These are phyloP conservation scores for Larix kaempferi DNA, from an alignment of 75 land plant species.

Conservation along the genomic window DNA sequence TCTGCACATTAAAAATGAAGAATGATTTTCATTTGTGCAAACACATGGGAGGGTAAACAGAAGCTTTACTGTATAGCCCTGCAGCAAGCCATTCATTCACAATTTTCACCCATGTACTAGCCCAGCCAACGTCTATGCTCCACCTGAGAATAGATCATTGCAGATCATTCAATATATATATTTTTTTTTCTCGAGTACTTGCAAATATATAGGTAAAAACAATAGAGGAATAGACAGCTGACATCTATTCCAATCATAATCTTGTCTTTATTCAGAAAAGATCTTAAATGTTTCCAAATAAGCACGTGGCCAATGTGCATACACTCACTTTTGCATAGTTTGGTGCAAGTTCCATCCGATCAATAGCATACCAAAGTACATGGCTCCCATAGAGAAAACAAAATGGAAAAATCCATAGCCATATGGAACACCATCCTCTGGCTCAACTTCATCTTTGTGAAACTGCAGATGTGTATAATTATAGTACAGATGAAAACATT, in stretches of 20 bases:
- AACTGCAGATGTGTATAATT: conserved; percentile 46
- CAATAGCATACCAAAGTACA: conserved; percentile 34
- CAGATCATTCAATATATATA: background rate
- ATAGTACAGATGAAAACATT: background rate
- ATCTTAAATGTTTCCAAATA: background rate
- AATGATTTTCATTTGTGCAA: background rate
- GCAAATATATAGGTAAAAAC: background rate
- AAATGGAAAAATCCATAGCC: conserved; percentile 37
- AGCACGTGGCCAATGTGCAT: background rate
- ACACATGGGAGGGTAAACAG: background rate
- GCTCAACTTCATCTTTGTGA: conserved; percentile 36
- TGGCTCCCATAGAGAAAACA: conserved; percentile 28
- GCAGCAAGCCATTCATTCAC: conserved; percentile 87
- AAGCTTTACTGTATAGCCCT: conserved; percentile 64
- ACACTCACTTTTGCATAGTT: conserved; percentile 31
- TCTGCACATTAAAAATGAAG: background rate
- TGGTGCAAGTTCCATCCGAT: conserved; percentile 36
- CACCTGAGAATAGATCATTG: conserved; percentile 44
- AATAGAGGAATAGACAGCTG: background rate
- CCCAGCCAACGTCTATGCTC: conserved; percentile 95
- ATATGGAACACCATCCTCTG: conserved; percentile 73
- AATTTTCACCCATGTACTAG: conserved; percentile 93
- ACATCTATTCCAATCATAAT: background rate
- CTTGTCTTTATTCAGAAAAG: background rate
- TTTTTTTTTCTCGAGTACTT: background rate